These are phyloP conservation scores for Eucalyptus coolabah DNA, from an alignment of 345 rosid species.

Conservation along the genomic window DNA sequence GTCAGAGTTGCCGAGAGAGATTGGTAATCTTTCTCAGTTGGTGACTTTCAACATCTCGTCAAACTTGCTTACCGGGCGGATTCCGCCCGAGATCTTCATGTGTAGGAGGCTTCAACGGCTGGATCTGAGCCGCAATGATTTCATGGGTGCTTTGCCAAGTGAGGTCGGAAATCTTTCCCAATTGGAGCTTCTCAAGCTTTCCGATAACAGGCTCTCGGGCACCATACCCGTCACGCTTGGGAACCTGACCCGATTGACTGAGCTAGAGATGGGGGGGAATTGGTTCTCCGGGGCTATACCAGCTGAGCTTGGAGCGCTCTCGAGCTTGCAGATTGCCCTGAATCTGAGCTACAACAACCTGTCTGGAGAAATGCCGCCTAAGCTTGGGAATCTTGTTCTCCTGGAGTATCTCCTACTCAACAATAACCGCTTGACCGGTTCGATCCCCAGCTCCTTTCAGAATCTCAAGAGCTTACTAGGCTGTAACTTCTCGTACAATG, in stretches of 20 bases:
- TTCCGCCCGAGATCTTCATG: constrained; percentile 55
- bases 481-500: constrained; percentile 80
- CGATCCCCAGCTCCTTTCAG: constrained; percentile 55
- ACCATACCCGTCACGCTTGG: constrained; percentile 44
- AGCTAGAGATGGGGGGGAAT: constrained; percentile 87
- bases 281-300: constrained; percentile 54
- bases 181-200: constrained; percentile 82
- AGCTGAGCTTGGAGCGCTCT: constrained; percentile 41
- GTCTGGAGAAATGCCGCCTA: constrained; percentile 53
- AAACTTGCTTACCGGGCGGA: constrained; percentile 48
- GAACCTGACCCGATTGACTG: constrained; percentile 54
- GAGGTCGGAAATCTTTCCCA: constrained; percentile 57
- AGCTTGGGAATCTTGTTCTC: constrained; percentile 59
- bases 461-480: constrained; percentile 62
- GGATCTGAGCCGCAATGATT: constrained; percentile 61
- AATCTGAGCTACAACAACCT: constrained; percentile 82
- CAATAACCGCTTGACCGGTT: constrained; percentile 67
- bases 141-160: constrained; percentile 42
- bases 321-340: constrained; percentile 71
- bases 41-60: constrained; percentile 71
- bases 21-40: constrained; percentile 54
- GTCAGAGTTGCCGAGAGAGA: constrained; percentile 61
- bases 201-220: constrained; percentile 55
- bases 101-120: constrained; percentile 83
- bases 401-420: constrained; percentile 60